phyloP scores from a whole-genome alignment of 2,329 filamentous ascomycete genomes.

The Aspergillus persii region DNA sequence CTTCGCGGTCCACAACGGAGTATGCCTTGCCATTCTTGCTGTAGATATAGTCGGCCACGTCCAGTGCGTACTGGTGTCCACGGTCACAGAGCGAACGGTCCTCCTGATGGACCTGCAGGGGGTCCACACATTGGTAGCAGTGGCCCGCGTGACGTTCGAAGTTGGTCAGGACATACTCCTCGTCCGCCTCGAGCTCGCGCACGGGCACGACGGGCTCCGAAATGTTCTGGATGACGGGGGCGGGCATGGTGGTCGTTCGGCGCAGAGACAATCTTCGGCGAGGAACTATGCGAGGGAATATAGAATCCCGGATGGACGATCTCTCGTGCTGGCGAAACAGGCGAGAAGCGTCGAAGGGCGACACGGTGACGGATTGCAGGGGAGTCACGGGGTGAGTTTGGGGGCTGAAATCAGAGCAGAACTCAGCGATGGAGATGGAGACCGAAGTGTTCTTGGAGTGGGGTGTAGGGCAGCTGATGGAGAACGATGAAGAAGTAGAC shows the following conservation, averaged over 20 bases:
- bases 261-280: slow-evolving; percentile 19
- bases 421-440: neutral
- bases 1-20: slow-evolving; percentile 43
- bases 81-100: slow-evolving; percentile 33
- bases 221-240: slow-evolving; percentile 24
- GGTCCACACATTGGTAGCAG: slow-evolving; percentile 33
- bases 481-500: neutral
- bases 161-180: slow-evolving; percentile 34
- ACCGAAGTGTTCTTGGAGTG: neutral
- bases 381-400: neutral
- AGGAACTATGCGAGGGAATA: slow-evolving; percentile 16
- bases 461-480: neutral
- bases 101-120: slow-evolving; percentile 25
- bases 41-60: slow-evolving; percentile 38
- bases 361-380: slow-evolving; percentile 28
- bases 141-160: slow-evolving; percentile 38
- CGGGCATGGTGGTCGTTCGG: slow-evolving; percentile 33
- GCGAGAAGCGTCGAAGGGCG: slow-evolving; percentile 25
- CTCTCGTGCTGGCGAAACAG: slow-evolving; percentile 18
- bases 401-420: neutral
- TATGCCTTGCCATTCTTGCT: slow-evolving; percentile 38
- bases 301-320: slow-evolving; percentile 18
- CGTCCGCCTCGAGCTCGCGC: slow-evolving; percentile 36
- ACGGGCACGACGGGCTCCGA: slow-evolving; percentile 28
- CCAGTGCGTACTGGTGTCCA: slow-evolving; percentile 33